These are phyloP conservation scores for Colletotrichum cereale DNA, from an alignment of 2,329 filamentous ascomycete genomes.

Conservation along the genomic window DNA sequence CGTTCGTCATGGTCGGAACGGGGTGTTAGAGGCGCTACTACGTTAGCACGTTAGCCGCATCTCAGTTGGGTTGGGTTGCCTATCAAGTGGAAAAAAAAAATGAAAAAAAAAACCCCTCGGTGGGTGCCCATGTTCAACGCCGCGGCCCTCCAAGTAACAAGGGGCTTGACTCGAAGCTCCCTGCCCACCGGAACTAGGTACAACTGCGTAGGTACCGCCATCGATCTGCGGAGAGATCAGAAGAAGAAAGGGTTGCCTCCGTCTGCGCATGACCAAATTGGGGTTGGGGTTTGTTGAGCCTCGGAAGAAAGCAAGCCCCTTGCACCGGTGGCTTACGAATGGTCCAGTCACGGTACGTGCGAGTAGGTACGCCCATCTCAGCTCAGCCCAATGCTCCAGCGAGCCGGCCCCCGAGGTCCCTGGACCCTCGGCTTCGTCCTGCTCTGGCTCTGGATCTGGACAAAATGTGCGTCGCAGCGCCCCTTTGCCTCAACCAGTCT, in stretches of 20 bases:
- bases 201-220: constrained; percentile 22
- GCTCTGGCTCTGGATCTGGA: too few relatives aligned
- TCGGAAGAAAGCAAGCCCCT: constrained; percentile 18
- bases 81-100: background rate
- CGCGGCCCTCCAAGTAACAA: constrained; percentile 11
- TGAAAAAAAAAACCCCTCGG: background rate
- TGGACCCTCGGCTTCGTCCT: constrained; percentile 17
- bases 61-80: background rate
- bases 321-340: constrained; percentile 27
- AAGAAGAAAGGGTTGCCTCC: constrained; percentile 31
- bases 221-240: constrained; percentile 38
- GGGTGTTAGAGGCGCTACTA: background rate
- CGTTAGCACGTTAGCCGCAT: background rate
- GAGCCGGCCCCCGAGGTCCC: constrained; percentile 8
- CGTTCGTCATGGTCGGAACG: background rate
- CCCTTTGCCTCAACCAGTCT: constrained; percentile 16
- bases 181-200: constrained; percentile 36
- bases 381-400: constrained; percentile 18
- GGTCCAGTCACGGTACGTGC: constrained; percentile 29
- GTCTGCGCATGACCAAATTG: constrained; percentile 21
- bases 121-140: background rate
- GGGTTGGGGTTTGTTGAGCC: constrained; percentile 22
- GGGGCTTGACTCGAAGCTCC: constrained; percentile 24
- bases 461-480: constrained; percentile 4
- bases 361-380: constrained; percentile 17